These are phyloP conservation scores for Closterium sp. DNA, from an alignment of 139 green algal species.

Conservation along the genomic window DNA sequence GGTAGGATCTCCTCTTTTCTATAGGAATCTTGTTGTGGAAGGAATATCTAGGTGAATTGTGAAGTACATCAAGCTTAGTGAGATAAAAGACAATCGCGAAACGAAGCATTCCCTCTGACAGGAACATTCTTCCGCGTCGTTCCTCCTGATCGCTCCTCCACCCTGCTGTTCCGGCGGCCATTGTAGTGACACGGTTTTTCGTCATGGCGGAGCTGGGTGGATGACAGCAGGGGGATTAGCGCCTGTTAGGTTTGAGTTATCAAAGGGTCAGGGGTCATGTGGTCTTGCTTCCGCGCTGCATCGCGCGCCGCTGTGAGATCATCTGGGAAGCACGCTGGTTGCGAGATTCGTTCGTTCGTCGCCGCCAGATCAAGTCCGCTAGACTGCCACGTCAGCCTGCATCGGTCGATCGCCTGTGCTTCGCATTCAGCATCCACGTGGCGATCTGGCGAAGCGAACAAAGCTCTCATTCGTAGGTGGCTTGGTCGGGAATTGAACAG, in stretches of 20 bases:
- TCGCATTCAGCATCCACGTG: neutral
- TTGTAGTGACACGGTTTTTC: too few species aligned
- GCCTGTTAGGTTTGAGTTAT: too few species aligned
- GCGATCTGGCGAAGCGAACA: neutral
- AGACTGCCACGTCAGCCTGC: neutral
- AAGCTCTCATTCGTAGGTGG: neutral
- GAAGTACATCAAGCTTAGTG: too few species aligned
- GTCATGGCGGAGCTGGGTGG: neutral
- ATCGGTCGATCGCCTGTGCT: neutral
- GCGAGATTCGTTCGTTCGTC: neutral
- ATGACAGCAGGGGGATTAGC: neutral
- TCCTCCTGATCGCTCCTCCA: too few species aligned
- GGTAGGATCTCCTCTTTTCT: too few species aligned
- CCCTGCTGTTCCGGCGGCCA: too few species aligned
- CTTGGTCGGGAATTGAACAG: neutral
- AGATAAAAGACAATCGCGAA: too few species aligned
- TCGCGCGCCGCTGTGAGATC: neutral
- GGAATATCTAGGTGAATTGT: too few species aligned
- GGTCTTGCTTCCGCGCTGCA: neutral
- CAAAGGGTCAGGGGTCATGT: neutral
- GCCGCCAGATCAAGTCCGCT: neutral
- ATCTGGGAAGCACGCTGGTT: neutral
- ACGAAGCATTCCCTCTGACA: too few species aligned
- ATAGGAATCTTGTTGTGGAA: too few species aligned
- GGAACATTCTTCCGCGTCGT: too few species aligned